Base-by-base conservation (phyloP, 345 rosid genomes). In the Camelina laxa region DNA sequence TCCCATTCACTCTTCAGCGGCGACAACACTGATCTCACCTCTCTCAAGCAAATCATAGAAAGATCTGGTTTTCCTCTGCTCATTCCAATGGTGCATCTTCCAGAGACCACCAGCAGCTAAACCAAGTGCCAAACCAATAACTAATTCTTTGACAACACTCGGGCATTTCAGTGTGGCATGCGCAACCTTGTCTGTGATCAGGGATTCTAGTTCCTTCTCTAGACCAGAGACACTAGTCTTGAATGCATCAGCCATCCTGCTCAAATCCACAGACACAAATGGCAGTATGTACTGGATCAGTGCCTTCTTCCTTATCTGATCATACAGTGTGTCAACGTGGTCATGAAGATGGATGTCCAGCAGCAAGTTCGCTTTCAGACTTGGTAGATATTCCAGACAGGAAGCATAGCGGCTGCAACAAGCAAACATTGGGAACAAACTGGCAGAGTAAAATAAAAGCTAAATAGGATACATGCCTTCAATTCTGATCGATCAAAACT, bases 261-360 rank as follows among this genome's bases (percentile, higher is more conserved):
- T 80, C 87, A 96, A 77, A 82, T 96, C 99, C 74, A 96, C 96
- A 70, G 99, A 96, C 71, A 96, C 86, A 78, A 96, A 96, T 55
- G 99, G 98, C 66, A 87, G 91, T n/a, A 98, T 92, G 80, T 96
- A 96, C 81, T 92, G 99, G 74, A 96, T 91, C 44, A 96, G 85
- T 57, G 99, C 99, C 78, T 92, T 92, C 86, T 80, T 92, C 62
- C 97, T 90, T 73, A 96, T 96, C 80, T 86, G 98, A 83, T 88
- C 94, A 74, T 96, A 96, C 24, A 96, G 73, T n/a, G 86, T 81
- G 88, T 85, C 90, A 48, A 96, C 83, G 69, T 96, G 99, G 65
- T 89, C 95, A 67, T 91, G 89, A 80, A 96, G 84, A 86, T 92
- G 99, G 72, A 92, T 87, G 84, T 96, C 99, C 63, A 96, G 87